Evolutionary conservation across 768 basidiomycete genomes (phyloP), one percentile per base, ranked within the genome.

Genomic region (Chalciporus piperatus): DNA sequence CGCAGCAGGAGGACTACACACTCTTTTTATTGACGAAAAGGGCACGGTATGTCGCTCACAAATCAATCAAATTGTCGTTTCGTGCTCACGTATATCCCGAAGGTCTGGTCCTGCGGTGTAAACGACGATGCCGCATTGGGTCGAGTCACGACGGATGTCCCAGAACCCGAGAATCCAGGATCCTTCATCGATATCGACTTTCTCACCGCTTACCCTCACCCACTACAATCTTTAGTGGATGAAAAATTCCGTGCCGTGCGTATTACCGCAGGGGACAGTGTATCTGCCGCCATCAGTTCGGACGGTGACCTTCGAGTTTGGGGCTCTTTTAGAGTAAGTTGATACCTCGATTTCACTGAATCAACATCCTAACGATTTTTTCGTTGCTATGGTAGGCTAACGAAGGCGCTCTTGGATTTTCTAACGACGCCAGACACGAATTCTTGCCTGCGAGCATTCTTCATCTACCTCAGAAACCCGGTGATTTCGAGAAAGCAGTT

Each of bases 71-170:
- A 8, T n/a, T 27, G 17, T 23, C 19, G 4, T 35, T 44, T 10
- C 17, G 13, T 43, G 14, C 49, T 57, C 50, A 59, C 16, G 38
- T 47, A 37, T 43, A n/a, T 25, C 46, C 4, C 45, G 42, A 63
- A 91, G 89, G 73, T 91, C 10, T 92, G 89, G 89, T 83, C 88
- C 23, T 90, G 88, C 62, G 89, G 89, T 37, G 82, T 85, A 23
- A 94, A 95, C 63, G 92, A 95, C 56, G 87, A 93, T 59, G 92
- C 90, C 50, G 89, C 92, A 45, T 78, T 95, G 32, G 92, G 92
- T 14, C 82, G 92, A 44, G 70, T 84, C 48, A 93, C 92, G 1
- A 76, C 79, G 53, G 72, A 80, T 45, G 74, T 84, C 10, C 76
- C 77, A 2, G 70, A 79, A 56, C 85, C 86, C 3, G 73, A 83